Evolutionary conservation across 805 yeast genomes (phyloP), one percentile per base, ranked within the genome.

Genomic region (Ogataea allantospora): DNA sequence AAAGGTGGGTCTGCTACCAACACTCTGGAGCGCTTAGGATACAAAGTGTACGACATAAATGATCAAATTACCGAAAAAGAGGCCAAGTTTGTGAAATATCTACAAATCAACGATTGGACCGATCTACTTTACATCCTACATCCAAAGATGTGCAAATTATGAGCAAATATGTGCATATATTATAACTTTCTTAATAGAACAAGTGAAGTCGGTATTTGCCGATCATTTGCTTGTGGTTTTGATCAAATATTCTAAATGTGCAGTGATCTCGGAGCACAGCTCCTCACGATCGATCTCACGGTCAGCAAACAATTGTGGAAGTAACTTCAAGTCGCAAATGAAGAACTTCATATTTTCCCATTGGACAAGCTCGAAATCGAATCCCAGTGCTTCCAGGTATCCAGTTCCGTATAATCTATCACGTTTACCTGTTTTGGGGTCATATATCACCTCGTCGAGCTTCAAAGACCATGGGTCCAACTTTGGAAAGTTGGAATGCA

Each of bases 401-500:
- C 75, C 79, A 4, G 73, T 67, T 5, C 85, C 86, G 46, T 77
- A 80, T 9, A 79, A 54, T 42, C 87, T 60, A n/a, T 70, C 58
- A 44, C 85, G 60, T 10, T 70, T 61, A 3, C 73, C 76, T 7
- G 65, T 65, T 17, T 62, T 66, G 6, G 27, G 18, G 28, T 64
- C 62, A 33, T 66, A 58, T 2, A 72, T 64, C 35, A 68, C 66
- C 2, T 66, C 67, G 4, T 63, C 64, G n/a, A 53, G 42, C 39
- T 65, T 69, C 43, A 80, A 63, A 11, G 61, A 60, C 67, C 80
- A 73, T 2, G 87, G 86, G 51, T 81, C 77, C 42, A 80, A 58
- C 54, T 81, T 81, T 6, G 86, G 86, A 61, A 69, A 73, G 53
- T 81, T 80, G 23, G 84, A 77, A 54, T 81, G 88, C 34, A 80